phyloP scores from a whole-genome alignment of 75 land plant genomes.

The Picea sitchensis region DNA sequence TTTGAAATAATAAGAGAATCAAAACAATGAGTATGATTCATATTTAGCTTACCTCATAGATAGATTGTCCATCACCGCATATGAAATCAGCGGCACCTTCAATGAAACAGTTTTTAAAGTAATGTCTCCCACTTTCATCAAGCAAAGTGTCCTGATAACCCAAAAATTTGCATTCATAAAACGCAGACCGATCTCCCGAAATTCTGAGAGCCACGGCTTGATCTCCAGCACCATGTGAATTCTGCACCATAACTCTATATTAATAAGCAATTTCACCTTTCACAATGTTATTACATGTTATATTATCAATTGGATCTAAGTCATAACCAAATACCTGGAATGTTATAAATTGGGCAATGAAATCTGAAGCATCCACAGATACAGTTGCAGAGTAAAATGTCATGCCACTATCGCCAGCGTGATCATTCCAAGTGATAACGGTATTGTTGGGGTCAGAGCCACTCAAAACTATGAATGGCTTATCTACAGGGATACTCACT shows the following conservation, averaged over 20 bases:
- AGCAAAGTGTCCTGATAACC: slow-evolving; percentile 49
- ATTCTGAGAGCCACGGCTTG: not conserved
- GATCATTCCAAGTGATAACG: not conserved
- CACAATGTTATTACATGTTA: not conserved
- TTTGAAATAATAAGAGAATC: too few relatives aligned
- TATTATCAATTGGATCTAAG: not conserved
- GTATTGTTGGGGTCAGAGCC: not conserved
- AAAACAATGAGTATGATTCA: not conserved
- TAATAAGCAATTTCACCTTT: not conserved
- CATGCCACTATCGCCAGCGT: not conserved
- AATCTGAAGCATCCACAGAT: not conserved
- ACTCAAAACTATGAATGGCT: not conserved
- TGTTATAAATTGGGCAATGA: not conserved
- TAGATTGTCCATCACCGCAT: slow-evolving; percentile 41
- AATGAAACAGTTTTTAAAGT: slow-evolving; percentile 32
- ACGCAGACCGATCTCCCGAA: slow-evolving; percentile 38
- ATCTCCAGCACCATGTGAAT: not conserved
- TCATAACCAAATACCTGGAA: not conserved
- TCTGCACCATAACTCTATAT: not conserved
- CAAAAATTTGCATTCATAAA: slow-evolving; percentile 28
- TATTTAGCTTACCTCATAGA: slow-evolving; percentile 33
- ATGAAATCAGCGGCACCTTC: slow-evolving; percentile 51
- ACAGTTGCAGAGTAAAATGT: not conserved
- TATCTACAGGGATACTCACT: not conserved
- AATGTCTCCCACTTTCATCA: slow-evolving; percentile 43